Evolutionary conservation across 371 early-diverging fungal genomes (phyloP).

Genomic region (Rhizopus stolonifer): DNA sequence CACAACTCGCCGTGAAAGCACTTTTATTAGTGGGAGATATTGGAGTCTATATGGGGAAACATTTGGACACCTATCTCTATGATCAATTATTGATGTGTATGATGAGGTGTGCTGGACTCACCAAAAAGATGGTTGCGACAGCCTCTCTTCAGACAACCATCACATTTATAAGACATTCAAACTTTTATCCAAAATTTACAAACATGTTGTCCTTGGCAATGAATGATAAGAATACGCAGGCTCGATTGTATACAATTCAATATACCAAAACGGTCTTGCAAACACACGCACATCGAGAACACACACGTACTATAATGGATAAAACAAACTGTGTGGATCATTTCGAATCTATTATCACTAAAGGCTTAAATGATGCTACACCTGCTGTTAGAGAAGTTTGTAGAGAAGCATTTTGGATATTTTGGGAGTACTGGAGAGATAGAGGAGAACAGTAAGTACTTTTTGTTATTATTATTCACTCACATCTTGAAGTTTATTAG

Average conservation of each 20-base stretch:
- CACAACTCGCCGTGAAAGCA: conserved; percentile 43
- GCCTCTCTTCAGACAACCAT: conserved; percentile 32
- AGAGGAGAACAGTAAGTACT: conserved; percentile 41
- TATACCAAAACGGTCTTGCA: conserved; percentile 39
- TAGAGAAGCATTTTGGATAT: conserved; percentile 48
- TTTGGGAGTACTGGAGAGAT: conserved; percentile 44
- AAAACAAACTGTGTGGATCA: conserved; percentile 34
- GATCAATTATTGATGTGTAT: conserved; percentile 42
- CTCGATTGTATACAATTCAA: conserved; percentile 33
- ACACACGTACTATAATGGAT: conserved; percentile 36
- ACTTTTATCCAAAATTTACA: conserved; percentile 38
- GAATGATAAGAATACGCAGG: conserved; percentile 50
- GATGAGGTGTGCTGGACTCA: conserved; percentile 35
- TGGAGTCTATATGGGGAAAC: conserved; percentile 34
- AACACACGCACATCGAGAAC: conserved; percentile 39
- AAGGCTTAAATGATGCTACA: conserved; percentile 44
- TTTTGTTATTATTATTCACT: neutral
- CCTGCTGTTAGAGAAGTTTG: conserved; percentile 43
- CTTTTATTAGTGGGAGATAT: conserved; percentile 39
- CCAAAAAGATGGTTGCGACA: conserved; percentile 42
- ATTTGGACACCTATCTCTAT: conserved; percentile 38
- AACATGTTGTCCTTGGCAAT: conserved; percentile 35
- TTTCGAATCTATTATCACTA: conserved; percentile 34
- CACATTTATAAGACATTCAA: conserved; percentile 36
- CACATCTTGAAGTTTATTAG: conserved; percentile 23